Percentiles rank a stretch among this genome's conserved stretches.
phyloP scores from a whole-genome alignment of 345 rosid genomes.

The Populus pruinosa region DNA sequence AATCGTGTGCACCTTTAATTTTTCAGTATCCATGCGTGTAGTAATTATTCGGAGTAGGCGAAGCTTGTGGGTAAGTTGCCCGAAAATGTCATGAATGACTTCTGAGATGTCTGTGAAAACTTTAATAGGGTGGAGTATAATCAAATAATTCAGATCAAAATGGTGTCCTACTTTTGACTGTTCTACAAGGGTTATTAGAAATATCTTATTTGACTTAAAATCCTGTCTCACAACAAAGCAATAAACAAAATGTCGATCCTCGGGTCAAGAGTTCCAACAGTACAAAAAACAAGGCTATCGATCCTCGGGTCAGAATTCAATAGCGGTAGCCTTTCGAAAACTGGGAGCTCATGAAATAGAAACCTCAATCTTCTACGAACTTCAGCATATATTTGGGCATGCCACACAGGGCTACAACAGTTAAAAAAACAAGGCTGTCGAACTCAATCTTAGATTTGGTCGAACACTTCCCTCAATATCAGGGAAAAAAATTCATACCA shows the following conservation, averaged over 20 bases:
- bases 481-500: background rate
- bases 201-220: background rate
- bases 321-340: background rate
- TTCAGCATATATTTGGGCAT: too few species aligned
- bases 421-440: too few species aligned
- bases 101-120: too few species aligned
- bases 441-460: background rate
- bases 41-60: too few species aligned
- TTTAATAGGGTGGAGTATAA: too few species aligned
- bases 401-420: too few species aligned
- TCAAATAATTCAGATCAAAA: background rate
- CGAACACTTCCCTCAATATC: background rate
- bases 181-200: background rate
- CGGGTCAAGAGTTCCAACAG: background rate
- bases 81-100: too few species aligned
- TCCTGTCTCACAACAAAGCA: background rate
- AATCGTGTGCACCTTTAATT: too few species aligned
- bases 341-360: too few species aligned
- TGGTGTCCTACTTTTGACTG: background rate
- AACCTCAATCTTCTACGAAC: background rate
- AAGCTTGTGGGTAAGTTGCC: too few species aligned
- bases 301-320: background rate
- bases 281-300: background rate
- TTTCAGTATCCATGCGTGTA: too few species aligned
- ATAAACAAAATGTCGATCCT: background rate